Percentiles rank a stretch among this genome's conserved stretches.
Conservation (phyloP, 306 rosid genomes). For the Corylus americana region DNA sequence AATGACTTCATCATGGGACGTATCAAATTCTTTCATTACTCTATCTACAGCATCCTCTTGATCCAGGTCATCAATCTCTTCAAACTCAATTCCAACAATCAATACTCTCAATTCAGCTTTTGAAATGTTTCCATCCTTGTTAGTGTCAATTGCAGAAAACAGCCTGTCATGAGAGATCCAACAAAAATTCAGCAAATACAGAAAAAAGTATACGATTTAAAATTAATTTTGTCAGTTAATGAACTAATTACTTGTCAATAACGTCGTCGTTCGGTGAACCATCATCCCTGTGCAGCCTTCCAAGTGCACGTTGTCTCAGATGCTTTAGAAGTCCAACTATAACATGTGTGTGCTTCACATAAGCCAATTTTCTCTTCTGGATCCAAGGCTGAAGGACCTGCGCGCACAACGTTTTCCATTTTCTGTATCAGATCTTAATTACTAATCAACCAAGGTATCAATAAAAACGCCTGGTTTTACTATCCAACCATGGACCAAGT, state of each 20-base stretch:
- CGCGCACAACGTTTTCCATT: conserved; percentile 34
- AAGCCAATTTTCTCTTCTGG: conserved; percentile 68
- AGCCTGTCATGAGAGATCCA: conserved; percentile 48
- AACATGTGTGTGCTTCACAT: conserved; percentile 72
- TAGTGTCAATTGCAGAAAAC: conserved; percentile 51
- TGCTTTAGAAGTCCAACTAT: conserved; percentile 68
- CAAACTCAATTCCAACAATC: conserved; percentile 71
- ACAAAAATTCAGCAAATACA: conserved; percentile 25
- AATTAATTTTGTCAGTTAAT: background rate
- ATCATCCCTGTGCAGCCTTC: conserved; percentile 55
- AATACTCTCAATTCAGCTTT: conserved; percentile 66
- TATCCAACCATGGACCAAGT: background rate
- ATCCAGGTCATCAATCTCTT: conserved; percentile 62
- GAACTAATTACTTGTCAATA: conserved; percentile 53
- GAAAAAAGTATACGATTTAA: background rate
- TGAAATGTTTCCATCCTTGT: conserved; percentile 51
- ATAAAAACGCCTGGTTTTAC: background rate
- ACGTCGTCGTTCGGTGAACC: conserved; percentile 64
- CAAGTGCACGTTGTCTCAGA: conserved; percentile 62
- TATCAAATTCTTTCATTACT: conserved; percentile 66
- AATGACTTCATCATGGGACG: conserved; percentile 41
- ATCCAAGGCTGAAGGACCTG: conserved; percentile 96
- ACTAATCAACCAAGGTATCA: background rate
- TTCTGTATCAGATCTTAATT: background rate
- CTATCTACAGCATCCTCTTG: conserved; percentile 56